Conservation (phyloP, 2,329 filamentous ascomycete genomes). For the Talaromyces sp. region DNA sequence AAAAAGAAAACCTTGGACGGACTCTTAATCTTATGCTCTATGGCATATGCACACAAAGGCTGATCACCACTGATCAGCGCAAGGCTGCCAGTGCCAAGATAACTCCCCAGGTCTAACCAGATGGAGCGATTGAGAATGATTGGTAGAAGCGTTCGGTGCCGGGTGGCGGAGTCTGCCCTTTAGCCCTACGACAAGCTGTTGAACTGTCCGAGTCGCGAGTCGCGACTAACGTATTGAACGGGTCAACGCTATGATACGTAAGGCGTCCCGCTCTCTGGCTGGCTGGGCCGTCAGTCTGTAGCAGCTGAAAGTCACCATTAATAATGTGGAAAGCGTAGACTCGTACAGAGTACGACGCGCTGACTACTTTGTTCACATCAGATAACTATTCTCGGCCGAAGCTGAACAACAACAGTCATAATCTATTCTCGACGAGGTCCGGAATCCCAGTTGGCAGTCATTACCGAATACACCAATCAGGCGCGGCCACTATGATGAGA, state of each 20-base stretch:
- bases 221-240: too few relatives aligned
- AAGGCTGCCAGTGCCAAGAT: background rate
- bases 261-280: background rate
- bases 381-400: background rate
- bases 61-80: background rate
- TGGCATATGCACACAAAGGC: background rate
- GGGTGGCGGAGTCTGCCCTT: constrained; percentile 12
- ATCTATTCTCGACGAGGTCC: too few relatives aligned
- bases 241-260: background rate
- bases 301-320: background rate
- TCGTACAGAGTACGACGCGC: background rate
- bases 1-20: background rate
- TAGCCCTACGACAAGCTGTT: constrained; percentile 7
- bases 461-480: background rate
- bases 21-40: background rate
- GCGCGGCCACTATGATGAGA: background rate
- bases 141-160: background rate
- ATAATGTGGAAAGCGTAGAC: background rate
- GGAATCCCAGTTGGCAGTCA: background rate
- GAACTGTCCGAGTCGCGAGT: background rate
- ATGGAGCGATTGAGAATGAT: background rate
- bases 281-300: background rate
- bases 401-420: too few relatives aligned
- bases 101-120: background rate
- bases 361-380: background rate